phyloP scores from a whole-genome alignment of 805 yeast species.

The Cyberlindnera japonica region DNA sequence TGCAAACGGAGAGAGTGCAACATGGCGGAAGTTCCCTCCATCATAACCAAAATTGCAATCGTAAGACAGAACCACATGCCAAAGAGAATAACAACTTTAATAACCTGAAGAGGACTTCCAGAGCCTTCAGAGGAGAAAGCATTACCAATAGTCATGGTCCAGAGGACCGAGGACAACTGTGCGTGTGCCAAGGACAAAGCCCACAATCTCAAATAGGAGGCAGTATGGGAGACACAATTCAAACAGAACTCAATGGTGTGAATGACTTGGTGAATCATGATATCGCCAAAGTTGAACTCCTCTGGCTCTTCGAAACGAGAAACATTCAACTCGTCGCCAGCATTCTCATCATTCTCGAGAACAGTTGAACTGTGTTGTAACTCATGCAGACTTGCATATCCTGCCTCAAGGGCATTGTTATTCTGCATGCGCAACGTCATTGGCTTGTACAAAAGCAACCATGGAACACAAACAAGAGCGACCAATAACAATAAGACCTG shows the following conservation, averaged over 20 bases:
- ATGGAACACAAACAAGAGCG: constrained; percentile 90
- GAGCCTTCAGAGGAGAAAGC: constrained; percentile 55
- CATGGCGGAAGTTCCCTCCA: constrained; percentile 99
- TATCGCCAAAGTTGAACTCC: constrained; percentile 80
- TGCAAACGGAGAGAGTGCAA: constrained; percentile 94
- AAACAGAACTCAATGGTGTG: constrained; percentile 98
- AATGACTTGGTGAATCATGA: constrained; percentile 96
- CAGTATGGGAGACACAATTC: constrained; percentile 97
- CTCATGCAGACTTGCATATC: constrained; percentile 49
- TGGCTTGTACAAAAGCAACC: constrained; percentile 86
- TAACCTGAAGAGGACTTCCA: constrained; percentile 52
- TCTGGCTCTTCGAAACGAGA: constrained; percentile 38
- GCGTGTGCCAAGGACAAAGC: constrained; percentile 98
- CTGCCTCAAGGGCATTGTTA: constrained; percentile 45
- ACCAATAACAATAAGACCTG: constrained; percentile 68
- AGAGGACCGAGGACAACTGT: constrained; percentile 88
- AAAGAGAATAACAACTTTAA: constrained; percentile 73
- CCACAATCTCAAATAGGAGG: constrained; percentile 96
- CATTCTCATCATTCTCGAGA: constrained; percentile 45
- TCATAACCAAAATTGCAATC: constrained; percentile 82
- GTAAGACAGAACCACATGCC: constrained; percentile 95
- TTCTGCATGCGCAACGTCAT: constrained; percentile 35
- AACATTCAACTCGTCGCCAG: constrained; percentile 23
- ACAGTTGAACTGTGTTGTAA: constrained; percentile 30
- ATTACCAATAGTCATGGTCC: constrained; percentile 90